phyloP scores from a whole-genome alignment of 768 basidiomycete genomes.

The Lactarius deliciosus region DNA sequence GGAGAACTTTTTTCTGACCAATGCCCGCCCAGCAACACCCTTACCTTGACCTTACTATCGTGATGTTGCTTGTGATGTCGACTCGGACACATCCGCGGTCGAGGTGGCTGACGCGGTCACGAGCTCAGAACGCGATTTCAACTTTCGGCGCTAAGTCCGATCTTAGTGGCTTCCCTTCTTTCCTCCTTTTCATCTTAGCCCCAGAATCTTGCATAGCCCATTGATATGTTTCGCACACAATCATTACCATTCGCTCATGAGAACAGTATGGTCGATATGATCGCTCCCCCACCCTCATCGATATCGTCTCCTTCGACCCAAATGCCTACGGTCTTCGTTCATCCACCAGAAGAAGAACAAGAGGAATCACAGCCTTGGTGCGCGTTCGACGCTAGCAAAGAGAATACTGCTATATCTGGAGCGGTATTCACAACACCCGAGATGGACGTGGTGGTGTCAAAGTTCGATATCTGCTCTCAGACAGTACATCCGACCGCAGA shows the following conservation, averaged over 20 bases:
- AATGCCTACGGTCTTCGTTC: conserved; percentile 39
- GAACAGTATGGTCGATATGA: conserved; percentile 21
- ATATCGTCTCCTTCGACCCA: conserved; percentile 29
- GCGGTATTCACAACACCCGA: conserved; percentile 33
- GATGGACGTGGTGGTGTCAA: conserved; percentile 35
- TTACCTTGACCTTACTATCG: too few species aligned
- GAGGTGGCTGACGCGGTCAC: conserved; percentile 23
- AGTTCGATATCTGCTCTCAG: conserved; percentile 35
- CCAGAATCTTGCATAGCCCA: conserved; percentile 19
- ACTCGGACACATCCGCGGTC: not conserved
- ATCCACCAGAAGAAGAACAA: conserved; percentile 42
- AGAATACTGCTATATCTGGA: conserved; percentile 18
- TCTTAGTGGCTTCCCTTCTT: conserved; percentile 4
- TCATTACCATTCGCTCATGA: conserved; percentile 31
- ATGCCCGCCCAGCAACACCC: too few species aligned
- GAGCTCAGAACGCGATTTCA: conserved; percentile 13
- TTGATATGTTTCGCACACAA: conserved; percentile 33
- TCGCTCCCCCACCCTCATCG: conserved; percentile 35
- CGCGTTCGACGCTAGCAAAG: conserved; percentile 37
- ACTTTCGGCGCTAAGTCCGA: conserved; percentile 5
- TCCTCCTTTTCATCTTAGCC: not conserved
- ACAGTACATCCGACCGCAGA: conserved; percentile 31
- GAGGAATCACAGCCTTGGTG: conserved; percentile 37
- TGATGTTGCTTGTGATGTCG: too few species aligned
- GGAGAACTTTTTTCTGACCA: too few species aligned